Percentiles rank a stretch among this genome's conserved stretches.
Conservation (phyloP, 2,329 filamentous ascomycete species). For the Pseudocercospora fijiensis region DNA sequence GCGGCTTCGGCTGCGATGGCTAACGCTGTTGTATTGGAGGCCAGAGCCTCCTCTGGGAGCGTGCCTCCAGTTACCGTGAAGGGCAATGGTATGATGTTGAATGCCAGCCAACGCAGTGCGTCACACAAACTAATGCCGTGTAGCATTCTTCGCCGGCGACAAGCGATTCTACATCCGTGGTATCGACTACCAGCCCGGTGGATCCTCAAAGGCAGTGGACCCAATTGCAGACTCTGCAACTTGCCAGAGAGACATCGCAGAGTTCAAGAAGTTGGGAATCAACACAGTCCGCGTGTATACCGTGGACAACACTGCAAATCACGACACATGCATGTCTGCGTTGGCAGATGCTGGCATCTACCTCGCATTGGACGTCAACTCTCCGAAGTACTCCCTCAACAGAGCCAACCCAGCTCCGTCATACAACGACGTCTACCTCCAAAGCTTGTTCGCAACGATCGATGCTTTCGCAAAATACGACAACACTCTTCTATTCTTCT, state of each 20-base stretch:
- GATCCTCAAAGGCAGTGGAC: conserved; percentile 63
- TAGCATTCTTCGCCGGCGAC: conserved; percentile 63
- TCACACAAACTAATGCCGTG: conserved; percentile 26
- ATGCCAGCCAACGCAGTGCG: background rate
- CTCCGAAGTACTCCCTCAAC: conserved; percentile 84
- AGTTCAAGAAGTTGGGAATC: conserved; percentile 82
- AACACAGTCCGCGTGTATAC: conserved; percentile 93
- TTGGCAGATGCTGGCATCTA: conserved; percentile 86
- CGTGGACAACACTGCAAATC: conserved; percentile 78
- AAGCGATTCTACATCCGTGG: conserved; percentile 62
- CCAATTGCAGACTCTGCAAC: conserved; percentile 68
- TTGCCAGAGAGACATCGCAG: conserved; percentile 75
- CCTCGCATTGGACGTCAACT: conserved; percentile 88
- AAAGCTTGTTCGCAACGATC: conserved; percentile 82
- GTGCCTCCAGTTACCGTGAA: conserved; percentile 60
- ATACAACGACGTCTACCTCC: conserved; percentile 85
- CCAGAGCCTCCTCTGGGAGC: conserved; percentile 42
- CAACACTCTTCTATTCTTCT: conserved; percentile 85
- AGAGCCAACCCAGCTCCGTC: conserved; percentile 68
- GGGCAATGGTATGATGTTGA: conserved; percentile 56
- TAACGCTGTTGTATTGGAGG: conserved; percentile 45
- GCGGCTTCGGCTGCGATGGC: conserved; percentile 49
- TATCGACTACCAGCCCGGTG: conserved; percentile 57
- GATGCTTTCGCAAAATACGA: conserved; percentile 78
- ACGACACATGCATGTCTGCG: conserved; percentile 80